Evolutionary conservation across 2,329 filamentous ascomycete genomes (phyloP).

Genomic region (Ophiocordyceps camponoti-floridani): DNA sequence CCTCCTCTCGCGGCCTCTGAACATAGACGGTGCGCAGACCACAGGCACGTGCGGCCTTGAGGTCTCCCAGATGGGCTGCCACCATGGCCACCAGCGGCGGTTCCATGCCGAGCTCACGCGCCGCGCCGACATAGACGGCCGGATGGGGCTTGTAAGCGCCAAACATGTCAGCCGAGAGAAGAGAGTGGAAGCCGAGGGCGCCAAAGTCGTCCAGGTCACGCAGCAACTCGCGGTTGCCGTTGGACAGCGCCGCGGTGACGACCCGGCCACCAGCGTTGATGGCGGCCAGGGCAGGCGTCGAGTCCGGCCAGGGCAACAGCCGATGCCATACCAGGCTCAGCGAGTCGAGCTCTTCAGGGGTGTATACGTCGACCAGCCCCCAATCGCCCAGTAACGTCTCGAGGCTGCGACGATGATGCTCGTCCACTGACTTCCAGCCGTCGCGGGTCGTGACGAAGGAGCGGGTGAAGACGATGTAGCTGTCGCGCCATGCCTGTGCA

Average conservation of each 20-base stretch:
- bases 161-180: conserved; percentile 55
- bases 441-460: conserved; percentile 27
- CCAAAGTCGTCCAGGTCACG: conserved; percentile 42
- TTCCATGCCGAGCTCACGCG: conserved; percentile 32
- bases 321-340: conserved; percentile 57
- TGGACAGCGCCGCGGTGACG: conserved; percentile 51
- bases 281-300: conserved; percentile 32
- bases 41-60: conserved; percentile 43
- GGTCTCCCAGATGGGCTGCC: conserved; percentile 54
- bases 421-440: conserved; percentile 51
- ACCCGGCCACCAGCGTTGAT: conserved; percentile 30
- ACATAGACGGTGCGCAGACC: conserved; percentile 61
- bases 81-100: conserved; percentile 55
- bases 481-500: conserved; percentile 51
- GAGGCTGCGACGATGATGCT: conserved; percentile 50
- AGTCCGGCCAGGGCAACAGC: conserved; percentile 52
- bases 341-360: conserved; percentile 40
- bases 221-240: conserved; percentile 53
- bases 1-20: conserved; percentile 49
- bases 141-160: conserved; percentile 57
- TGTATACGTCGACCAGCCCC: conserved; percentile 40
- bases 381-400: conserved; percentile 35
- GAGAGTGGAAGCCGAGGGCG: conserved; percentile 38
- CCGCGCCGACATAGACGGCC: conserved; percentile 51
- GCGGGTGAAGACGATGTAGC: conserved; percentile 43